Base-by-base conservation (phyloP, 2,329 filamentous ascomycete genomes). In the Xylaria sp. region DNA sequence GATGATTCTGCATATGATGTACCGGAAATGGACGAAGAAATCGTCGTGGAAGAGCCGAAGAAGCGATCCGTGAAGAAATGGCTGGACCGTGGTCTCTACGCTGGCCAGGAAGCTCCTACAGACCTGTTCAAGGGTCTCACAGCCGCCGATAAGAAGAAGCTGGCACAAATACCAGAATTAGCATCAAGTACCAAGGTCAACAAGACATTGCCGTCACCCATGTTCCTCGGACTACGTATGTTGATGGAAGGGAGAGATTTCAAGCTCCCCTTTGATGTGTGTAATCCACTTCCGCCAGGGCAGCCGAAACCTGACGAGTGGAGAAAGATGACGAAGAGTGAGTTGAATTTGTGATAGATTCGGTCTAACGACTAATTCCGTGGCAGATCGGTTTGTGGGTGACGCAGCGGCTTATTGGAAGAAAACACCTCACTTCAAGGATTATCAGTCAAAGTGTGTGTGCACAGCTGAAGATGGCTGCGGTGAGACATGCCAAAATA, bases 271-370 rank as follows among this genome's bases (percentile, higher is more conserved):
- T 97, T 87, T 72, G 90, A 97, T 73, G 83, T 97, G 48, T 98
- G 94, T 80, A 91, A 92, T 55, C 94, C 94, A 2, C 84, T 96
- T 19, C 90, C 92, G 3, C 87, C 88, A 1, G 92, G 91, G 51
- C 91, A 97, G 73, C 91, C 93, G 23, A 97, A 96, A 77, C 93
- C 94, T 0, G 89, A 96, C 68, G 92, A 96, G 70, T 99, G 93
- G 90, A 88, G 89, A 68, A 94, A 94, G 75, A 89, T 95, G 69
- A 93, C 92, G 66, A 95, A 91, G 77, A 98, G 92, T 96, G 81
- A 81, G 89, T 77, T 43, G 7, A 10, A 38, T 25, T 17, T 23
- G 4, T 21, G 3, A 7, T 41, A 2, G 11, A 13, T 13, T 11
- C 17, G 7, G 48, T 15, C 15, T 35, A 35, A n/a, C 51, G 10